Evolutionary conservation across 257 asterid species (phyloP), one percentile per base, ranked within the genome.

Genomic region (Penstemon eatonii): DNA sequence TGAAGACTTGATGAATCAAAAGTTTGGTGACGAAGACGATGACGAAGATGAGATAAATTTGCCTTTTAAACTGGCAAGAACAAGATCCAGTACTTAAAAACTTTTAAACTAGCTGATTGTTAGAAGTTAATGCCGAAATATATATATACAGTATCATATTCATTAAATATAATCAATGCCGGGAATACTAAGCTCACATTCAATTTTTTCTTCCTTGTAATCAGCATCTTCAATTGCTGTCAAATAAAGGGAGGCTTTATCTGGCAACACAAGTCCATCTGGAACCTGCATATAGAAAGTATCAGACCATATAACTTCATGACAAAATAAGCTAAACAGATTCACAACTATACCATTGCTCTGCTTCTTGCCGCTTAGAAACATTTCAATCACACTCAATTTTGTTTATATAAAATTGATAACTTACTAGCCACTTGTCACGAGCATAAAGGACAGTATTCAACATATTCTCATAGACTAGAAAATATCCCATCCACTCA

Each of bases 141-240:
- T n/a, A n/a, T n/a, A n/a, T n/a, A n/a, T 15, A 15, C 18, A 15
- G 18, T 15, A 15, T 0, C 18, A 15, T 15, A 15, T 15, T 15
- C 18, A 15, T 15, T 15, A 15, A 15, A 15, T 15, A 44, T 2
- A 75, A 77, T 55, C 47, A 56, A 68, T 8, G 33, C 56, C 3
- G 61, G 50, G 62, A 69, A 63, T 15, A 57, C 68, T 49, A 52
- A 76, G 73, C 94, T 86, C 79, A 88, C 98, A 92, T 79, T 92
- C 97, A 58, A 92, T 90, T 79, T 92, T 92, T 74, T 92, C 97
- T 76, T 88, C 97, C 82, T 92, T 92, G 89, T 92, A 92, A 47
- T 92, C 98, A 50, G 96, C 96, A 85, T 92, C 98, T 82, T 92
- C 98, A 73, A 92, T 92, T 33, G 98, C 98, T 15, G 97, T 92